Base-by-base conservation (phyloP, 345 rosid genomes). In the Euphorbia peplus region DNA sequence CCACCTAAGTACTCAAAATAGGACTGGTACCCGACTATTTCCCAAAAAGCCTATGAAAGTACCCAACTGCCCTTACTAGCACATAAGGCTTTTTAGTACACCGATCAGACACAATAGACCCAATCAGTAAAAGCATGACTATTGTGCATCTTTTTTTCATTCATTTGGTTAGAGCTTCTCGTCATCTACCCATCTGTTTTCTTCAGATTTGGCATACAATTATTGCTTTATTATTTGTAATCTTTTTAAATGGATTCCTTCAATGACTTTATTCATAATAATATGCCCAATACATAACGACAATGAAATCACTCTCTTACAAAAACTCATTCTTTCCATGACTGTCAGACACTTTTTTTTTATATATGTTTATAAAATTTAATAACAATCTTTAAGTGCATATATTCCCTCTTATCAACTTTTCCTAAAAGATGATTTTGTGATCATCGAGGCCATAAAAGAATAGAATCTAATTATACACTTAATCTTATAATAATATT, bases 391-490 rank as follows among this genome's bases (percentile, higher is more conserved):
- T 77, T 66, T 24, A n/a, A n/a, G 66, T 70, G 87, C 85, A 87
- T 80, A 81, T 85, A 83, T 82, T 87, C 88, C 80, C 82, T 71
- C 73, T 66, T 71, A 68, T 74, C 72, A 64, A 66, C 83, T 81
- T 88, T 85, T 70, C 75, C 68, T 74, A 75, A 88, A 89, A 81
- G 76, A 58, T 28, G 57, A 66, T 70, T 78, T 80, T 70, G 78
- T 60, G 68, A 67, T 74, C 76, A 68, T 60, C 76, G 37, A 83
- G 78, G 74, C 75, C 74, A 76, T 62, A 60, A 64, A 71, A 59
- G 67, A 85, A n/a, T n/a, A 82, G 89, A 86, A 86, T 87, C 86
- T 16, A 73, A 78, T 80, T 37, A 63, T 59, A 70, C 68, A 71
- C 67, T 63, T 52, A 78, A 67, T 75, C 79, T 62, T 64, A 67